phyloP scores from a whole-genome alignment of 495 filamentous ascomycete species.

The Trichocladium uniseriatum region DNA sequence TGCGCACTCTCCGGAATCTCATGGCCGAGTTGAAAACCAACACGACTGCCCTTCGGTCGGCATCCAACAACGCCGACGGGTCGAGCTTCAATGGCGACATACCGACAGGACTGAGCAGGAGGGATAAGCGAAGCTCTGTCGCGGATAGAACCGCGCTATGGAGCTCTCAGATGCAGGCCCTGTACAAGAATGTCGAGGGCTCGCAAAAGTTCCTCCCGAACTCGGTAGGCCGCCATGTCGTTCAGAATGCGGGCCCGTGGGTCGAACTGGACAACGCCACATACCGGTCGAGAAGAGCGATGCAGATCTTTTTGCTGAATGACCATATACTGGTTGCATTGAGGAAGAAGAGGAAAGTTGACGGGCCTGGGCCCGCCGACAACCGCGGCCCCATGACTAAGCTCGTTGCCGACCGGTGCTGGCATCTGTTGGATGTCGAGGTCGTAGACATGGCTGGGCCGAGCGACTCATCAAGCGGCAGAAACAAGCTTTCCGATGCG shows the following conservation, averaged over 20 bases:
- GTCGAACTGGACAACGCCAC: slow-evolving; percentile 95
- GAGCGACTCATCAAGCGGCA: slow-evolving; percentile 43
- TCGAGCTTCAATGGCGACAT: slow-evolving; percentile 30
- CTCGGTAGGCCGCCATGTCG: slow-evolving; percentile 79
- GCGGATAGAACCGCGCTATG: slow-evolving; percentile 94
- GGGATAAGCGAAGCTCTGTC: slow-evolving; percentile 68
- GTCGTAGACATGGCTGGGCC: slow-evolving; percentile 74
- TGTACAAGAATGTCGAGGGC: slow-evolving; percentile 94
- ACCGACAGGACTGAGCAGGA: slow-evolving; percentile 46
- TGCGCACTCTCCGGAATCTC: slow-evolving; percentile 76
- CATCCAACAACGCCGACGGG: slow-evolving; percentile 38
- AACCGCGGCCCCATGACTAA: slow-evolving; percentile 59
- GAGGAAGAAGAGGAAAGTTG: slow-evolving; percentile 78
- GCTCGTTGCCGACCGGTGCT: slow-evolving; percentile 86
- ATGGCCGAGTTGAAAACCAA: slow-evolving; percentile 77
- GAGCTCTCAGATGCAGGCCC: slow-evolving; percentile 74
- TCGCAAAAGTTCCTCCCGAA: slow-evolving; percentile 95
- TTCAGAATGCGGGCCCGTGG: slow-evolving; percentile 84
- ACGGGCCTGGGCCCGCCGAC: slow-evolving; percentile 49
- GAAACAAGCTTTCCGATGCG: slow-evolving; percentile 70
- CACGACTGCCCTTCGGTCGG: slow-evolving; percentile 64
- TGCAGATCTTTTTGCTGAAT: slow-evolving; percentile 87
- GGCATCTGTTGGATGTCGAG: slow-evolving; percentile 87
- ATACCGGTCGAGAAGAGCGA: slow-evolving; percentile 76
- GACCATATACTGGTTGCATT: slow-evolving; percentile 88